Evolutionary conservation across 148 eudicot species (phyloP), one percentile per base, ranked within the genome.

Genomic region (Pharnaceum exiguum): DNA sequence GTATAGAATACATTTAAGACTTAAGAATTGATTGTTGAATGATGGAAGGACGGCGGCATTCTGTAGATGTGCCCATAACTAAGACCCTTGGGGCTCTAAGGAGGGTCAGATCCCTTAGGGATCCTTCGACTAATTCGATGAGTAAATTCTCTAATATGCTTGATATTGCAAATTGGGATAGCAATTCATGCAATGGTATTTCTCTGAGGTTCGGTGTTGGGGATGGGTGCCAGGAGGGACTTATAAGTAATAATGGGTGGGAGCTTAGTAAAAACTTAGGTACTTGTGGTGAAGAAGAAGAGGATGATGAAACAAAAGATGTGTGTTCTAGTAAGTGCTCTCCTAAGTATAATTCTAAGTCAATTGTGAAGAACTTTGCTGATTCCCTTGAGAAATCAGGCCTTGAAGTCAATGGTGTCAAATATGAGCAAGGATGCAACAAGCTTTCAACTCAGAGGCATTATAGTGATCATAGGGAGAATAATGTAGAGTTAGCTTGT

Each of bases 81-180:
- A 89, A 81, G 69, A 62, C 96, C 4, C 55, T 93, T 33, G 77
- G 89, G 29, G 95, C 95, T 28, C 91, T 93, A 57, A 77, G 91
- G 72, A 81, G 96, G 74, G 99, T 93, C 64, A 79, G 89, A 74
- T 93, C 99, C 39, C 75, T 93, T 47, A 84, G 99, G 68, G 99
- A 93, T 60, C 99, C 99, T 45, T 83, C 95, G 0, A 93, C 99
- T 13, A 80, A 76, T 71, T 88, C 91, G 18, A 72, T 84, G 75
- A 83, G 85, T 79, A 93, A 82, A 57, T 75, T 77, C 29, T 77
- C 82, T 38, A 61, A 71, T 59, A 32, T 78, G 56, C 77, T 72
- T 69, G 98, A 93, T 39, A 72, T 61, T 77, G 49, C 77, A 49
- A 79, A 82, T 68, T 93, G 99, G 99, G 98, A 93, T 59, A 77